Base-by-base conservation (phyloP, 352 stramenopile genomes). In the Albugo laibachii region DNA sequence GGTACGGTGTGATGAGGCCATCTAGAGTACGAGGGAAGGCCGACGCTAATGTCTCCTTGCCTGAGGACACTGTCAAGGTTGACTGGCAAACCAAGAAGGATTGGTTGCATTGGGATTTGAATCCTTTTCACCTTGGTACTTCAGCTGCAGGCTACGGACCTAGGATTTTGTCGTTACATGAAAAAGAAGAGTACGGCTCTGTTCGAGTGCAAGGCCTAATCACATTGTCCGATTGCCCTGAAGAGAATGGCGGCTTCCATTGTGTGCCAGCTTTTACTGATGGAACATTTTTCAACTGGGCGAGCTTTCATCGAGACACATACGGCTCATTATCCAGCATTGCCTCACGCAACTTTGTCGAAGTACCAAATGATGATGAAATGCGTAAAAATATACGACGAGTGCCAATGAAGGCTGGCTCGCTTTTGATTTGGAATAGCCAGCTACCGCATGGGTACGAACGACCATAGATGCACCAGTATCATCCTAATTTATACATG, bases 41-140 rank as follows among this genome's bases (percentile, higher is more conserved):
- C 24, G 24, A 31, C 24, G 8, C 8, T 10, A 31, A 31, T 31
- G 24, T 8, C 3, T 31, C 24, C 24, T 10, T 31, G 35, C 65
- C 63, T 15, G 59, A 54, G n/a, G 59, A 56, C 11, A 49, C 52
- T 19, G 43, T 67, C 16, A 41, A 55, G 2, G 47, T 61, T 15
- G 52, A 68, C 36, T 66, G 63, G 55, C 61, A 67, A 54, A 72
- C 63, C 45, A 69, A 69, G 50, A 63, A 68, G 44, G 59, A 72
- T 16, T 72, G 63, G 63, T 48, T 72, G 37, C 63, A 72, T 47
- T 72, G 63, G 63, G 63, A 72, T 39, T 50, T 72, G 13, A 72
- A 61, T 53, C 59, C 63, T 27, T 72, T 72, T 44, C 63, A 72
- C 46, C 57, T 63, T 37, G 63, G 63, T 36, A 72, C 63, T 16